Evolutionary conservation across 345 rosid species (phyloP).

Genomic region (Melaleuca quinquenervia): DNA sequence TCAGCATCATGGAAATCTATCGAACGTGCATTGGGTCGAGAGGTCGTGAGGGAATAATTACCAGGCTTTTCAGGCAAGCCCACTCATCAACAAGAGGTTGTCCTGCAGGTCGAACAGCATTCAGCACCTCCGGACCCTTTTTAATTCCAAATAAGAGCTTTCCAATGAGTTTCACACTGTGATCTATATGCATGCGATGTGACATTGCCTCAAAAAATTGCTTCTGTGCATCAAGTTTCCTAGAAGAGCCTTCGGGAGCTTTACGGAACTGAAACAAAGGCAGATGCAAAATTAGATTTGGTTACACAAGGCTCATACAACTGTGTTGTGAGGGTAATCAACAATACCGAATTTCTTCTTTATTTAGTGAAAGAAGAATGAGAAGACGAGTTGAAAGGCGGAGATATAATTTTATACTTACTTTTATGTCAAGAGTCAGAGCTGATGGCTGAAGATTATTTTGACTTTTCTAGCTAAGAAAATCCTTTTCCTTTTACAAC

Average conservation of each 20-base stretch:
- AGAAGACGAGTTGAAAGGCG: background rate
- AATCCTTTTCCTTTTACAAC: background rate
- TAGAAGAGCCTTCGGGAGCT: conserved; percentile 79
- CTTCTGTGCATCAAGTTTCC: conserved; percentile 71
- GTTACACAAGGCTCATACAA: background rate
- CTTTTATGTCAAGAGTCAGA: background rate
- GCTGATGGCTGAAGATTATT: background rate
- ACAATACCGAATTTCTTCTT: background rate
- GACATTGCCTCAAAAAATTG: conserved; percentile 87
- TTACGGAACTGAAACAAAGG: conserved; percentile 61
- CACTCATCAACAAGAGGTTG: conserved; percentile 95
- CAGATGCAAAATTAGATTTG: background rate
- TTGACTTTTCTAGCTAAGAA: background rate
- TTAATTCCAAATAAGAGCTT: conserved; percentile 78
- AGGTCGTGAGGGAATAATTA: conserved; percentile 7
- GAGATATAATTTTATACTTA: background rate
- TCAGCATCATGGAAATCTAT: background rate
- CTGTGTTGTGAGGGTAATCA: background rate
- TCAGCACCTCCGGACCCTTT: conserved; percentile 53
- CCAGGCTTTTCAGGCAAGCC: conserved; percentile 78
- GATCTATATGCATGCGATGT: conserved; percentile 77
- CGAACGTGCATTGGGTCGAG: background rate
- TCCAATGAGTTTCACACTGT: conserved; percentile 67
- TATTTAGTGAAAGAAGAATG: background rate
- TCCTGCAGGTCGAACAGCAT: conserved; percentile 51